A percentile compares a stretch with the other conserved stretches of the same genome.
Evolutionary conservation across 2,329 filamentous ascomycete species (phyloP).

Genomic region (Paracoccidioides lutzii): DNA sequence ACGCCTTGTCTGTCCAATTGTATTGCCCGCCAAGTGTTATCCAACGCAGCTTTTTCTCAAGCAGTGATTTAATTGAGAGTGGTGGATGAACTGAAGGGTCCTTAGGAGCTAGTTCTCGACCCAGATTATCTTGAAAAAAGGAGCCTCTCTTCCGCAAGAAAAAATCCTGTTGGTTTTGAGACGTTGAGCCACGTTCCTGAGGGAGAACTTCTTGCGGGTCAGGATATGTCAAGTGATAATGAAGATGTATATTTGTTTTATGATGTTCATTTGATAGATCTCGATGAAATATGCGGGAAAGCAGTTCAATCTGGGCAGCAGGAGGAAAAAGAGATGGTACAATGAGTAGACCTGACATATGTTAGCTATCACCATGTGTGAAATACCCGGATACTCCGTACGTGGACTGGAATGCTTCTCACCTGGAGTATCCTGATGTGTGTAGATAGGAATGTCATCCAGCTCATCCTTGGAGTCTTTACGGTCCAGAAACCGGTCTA

Average conservation of each 20-base stretch:
- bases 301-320: slow-evolving; percentile 52
- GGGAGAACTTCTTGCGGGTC: neutral
- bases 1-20: slow-evolving; percentile 81
- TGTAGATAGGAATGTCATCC: slow-evolving; percentile 24
- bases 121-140: slow-evolving; percentile 42
- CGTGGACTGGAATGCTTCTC: slow-evolving; percentile 11
- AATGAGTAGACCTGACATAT: slow-evolving; percentile 54
- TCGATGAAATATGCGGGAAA: slow-evolving; percentile 62
- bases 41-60: slow-evolving; percentile 79
- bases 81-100: slow-evolving; percentile 63
- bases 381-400: neutral
- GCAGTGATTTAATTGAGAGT: slow-evolving; percentile 53
- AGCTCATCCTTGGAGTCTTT: slow-evolving; percentile 4
- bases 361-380: slow-evolving; percentile 8
- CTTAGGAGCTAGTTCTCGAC: slow-evolving; percentile 41
- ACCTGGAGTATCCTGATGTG: slow-evolving; percentile 26
- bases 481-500: slow-evolving; percentile 20
- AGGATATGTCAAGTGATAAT: slow-evolving; percentile 59
- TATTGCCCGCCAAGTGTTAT: slow-evolving; percentile 91
- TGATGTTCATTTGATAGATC: slow-evolving; percentile 63
- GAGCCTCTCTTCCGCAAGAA: slow-evolving; percentile 27
- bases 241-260: slow-evolving; percentile 79
- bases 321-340: slow-evolving; percentile 62
- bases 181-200: neutral
- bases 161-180: slow-evolving; percentile 2